A percentile compares a stretch with the other conserved stretches of the same genome.
phyloP scores from a whole-genome alignment of 805 yeast species.

The Priceomyces haplophilus region DNA sequence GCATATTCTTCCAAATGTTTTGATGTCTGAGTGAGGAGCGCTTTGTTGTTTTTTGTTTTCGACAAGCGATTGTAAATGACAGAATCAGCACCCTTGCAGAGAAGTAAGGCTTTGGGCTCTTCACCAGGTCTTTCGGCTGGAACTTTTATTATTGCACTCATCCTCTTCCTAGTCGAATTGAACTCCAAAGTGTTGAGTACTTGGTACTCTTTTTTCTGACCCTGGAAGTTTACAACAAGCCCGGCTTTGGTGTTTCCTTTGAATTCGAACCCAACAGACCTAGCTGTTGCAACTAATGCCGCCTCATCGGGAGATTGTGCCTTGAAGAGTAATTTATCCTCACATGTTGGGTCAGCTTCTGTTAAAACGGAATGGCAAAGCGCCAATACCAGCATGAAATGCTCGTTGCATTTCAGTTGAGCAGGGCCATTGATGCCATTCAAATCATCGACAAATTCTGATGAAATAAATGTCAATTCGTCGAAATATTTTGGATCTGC shows the following conservation, averaged over 20 bases:
- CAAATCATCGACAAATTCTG: constrained; percentile 62
- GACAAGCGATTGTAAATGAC: constrained; percentile 67
- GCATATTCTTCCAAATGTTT: constrained; percentile 74
- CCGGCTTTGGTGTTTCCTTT: constrained; percentile 67
- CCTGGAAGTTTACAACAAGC: constrained; percentile 63
- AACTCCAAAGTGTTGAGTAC: constrained; percentile 70
- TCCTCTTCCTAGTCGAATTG: constrained; percentile 82
- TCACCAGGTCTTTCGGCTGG: constrained; percentile 50
- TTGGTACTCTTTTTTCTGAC: constrained; percentile 67
- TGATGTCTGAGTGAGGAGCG: constrained; percentile 62
- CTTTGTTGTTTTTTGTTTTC: constrained; percentile 39
- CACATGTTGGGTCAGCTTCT: constrained; percentile 61
- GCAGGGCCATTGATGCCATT: constrained; percentile 46
- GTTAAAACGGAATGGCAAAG: constrained; percentile 76
- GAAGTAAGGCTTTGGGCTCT: constrained; percentile 53
- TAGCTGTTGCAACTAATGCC: constrained; percentile 77
- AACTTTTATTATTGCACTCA: constrained; percentile 76
- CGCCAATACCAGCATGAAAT: constrained; percentile 73
- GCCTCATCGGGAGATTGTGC: constrained; percentile 90
- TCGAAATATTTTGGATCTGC: constrained; percentile 32
- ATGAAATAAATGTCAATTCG: constrained; percentile 68
- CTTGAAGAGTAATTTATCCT: constrained; percentile 54
- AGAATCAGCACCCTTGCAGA: constrained; percentile 86
- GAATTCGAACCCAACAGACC: constrained; percentile 72
- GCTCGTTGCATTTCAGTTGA: constrained; percentile 62